Conservation (phyloP, 1,139 yeast genomes). For the Debaryomyces nepalensis region DNA sequence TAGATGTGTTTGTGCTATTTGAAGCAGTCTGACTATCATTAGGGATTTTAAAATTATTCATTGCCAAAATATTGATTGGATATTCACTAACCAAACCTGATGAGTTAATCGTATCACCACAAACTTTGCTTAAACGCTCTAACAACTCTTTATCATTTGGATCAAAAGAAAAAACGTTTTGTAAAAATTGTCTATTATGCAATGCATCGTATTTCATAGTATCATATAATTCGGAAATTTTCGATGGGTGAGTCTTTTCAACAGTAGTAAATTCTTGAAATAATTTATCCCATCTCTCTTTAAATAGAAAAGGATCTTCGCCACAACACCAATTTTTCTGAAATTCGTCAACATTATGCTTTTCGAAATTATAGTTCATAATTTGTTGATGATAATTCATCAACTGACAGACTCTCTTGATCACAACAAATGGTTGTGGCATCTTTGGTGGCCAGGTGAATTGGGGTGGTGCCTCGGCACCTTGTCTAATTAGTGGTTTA, state of each 20-base stretch:
- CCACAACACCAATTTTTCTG: slow-evolving; percentile 95
- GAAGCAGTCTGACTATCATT: slow-evolving; percentile 23
- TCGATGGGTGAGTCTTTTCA: slow-evolving; percentile 97
- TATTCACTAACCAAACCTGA: slow-evolving; percentile 73
- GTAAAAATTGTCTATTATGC: slow-evolving; percentile 89
- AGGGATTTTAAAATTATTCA: slow-evolving; percentile 72
- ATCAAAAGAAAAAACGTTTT: slow-evolving; percentile 78
- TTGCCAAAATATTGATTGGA: slow-evolving; percentile 79
- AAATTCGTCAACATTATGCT: slow-evolving; percentile 66
- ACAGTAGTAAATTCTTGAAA: slow-evolving; percentile 91
- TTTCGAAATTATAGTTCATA: slow-evolving; percentile 79
- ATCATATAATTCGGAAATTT: slow-evolving; percentile 94
- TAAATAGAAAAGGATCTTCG: slow-evolving; percentile 87
- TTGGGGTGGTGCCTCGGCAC: slow-evolving; percentile 97
- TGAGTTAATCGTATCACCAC: slow-evolving; percentile 61
- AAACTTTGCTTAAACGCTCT: slow-evolving; percentile 36
- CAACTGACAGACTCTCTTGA: slow-evolving; percentile 89
- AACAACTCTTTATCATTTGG: slow-evolving; percentile 53
- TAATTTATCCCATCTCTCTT: slow-evolving; percentile 96
- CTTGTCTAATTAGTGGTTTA: slow-evolving; percentile 91
- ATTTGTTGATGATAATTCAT: slow-evolving; percentile 91
- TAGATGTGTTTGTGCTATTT: slow-evolving; percentile 14
- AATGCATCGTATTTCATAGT: slow-evolving; percentile 98
- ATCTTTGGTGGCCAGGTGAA: slow-evolving; percentile 99
- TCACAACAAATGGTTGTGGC: slow-evolving; percentile 96